Evolutionary conservation across 2,329 filamentous ascomycete genomes (phyloP).

Genomic region (Penicillium crustosum): DNA sequence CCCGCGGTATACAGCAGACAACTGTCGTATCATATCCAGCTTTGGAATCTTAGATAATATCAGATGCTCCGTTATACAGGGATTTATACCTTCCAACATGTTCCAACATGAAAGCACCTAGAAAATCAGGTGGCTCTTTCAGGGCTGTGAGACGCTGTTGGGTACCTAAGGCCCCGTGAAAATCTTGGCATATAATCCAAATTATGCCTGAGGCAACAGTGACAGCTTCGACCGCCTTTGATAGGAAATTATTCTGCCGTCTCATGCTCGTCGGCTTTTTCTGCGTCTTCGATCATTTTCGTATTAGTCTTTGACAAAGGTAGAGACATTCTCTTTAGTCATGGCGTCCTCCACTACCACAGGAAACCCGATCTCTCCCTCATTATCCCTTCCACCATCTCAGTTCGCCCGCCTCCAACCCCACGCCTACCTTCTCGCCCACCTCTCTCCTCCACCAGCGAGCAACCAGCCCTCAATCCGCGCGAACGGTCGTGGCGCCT

Average conservation of each 20-base stretch:
- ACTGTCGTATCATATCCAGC: neutral
- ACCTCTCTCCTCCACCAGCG: constrained; percentile 64
- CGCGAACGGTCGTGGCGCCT: constrained; percentile 75
- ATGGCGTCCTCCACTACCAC: constrained; percentile 28
- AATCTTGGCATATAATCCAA: neutral
- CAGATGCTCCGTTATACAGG: neutral
- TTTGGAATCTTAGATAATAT: neutral
- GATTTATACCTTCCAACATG: neutral
- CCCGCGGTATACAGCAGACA: neutral
- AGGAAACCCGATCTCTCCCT: constrained; percentile 37
- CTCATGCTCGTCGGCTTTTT: constrained; percentile 19
- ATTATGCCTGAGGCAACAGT: constrained; percentile 11
- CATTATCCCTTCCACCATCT: constrained; percentile 61
- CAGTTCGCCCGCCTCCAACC: constrained; percentile 85
- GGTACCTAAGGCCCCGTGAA: neutral
- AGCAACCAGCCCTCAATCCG: constrained; percentile 60
- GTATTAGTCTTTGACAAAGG: neutral
- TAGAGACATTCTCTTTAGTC: neutral
- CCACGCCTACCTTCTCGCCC: constrained; percentile 83
- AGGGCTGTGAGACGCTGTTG: neutral
- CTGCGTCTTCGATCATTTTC: constrained; percentile 9
- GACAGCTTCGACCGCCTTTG: constrained; percentile 21
- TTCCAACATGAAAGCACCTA: neutral
- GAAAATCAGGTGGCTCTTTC: neutral
- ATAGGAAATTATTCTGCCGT: constrained; percentile 29